phyloP scores from a whole-genome alignment of 2,329 filamentous ascomycete species.

The Arthrinium phaeospermum region DNA sequence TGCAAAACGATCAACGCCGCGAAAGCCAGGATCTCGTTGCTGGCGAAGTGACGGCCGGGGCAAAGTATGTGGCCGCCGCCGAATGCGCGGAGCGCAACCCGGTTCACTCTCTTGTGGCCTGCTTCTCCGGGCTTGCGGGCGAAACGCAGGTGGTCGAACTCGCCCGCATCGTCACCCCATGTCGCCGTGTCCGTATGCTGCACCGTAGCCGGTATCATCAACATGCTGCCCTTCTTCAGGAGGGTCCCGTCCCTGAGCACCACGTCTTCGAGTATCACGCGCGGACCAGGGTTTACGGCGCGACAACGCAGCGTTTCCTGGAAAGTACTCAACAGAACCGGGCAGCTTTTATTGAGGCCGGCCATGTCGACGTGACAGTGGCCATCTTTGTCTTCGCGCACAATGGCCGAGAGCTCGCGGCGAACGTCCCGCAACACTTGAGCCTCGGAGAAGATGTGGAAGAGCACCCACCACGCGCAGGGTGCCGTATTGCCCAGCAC shows the following conservation, averaged over 20 bases:
- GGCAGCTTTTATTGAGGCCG: conserved; percentile 28
- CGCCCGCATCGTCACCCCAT: conserved; percentile 27
- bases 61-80: conserved; percentile 42
- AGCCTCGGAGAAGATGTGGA: conserved; percentile 32
- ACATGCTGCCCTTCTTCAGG: conserved; percentile 29
- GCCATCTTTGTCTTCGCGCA: conserved; percentile 23
- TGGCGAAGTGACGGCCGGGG: conserved; percentile 40
- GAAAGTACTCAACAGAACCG: conserved; percentile 35
- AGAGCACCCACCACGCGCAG: conserved; percentile 33
- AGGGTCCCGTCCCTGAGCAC: conserved; percentile 26
- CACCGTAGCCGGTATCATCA: conserved; percentile 29
- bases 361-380: background rate
- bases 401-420: background rate
- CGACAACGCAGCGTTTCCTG: conserved; percentile 36
- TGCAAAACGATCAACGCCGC: conserved; percentile 30
- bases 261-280: conserved; percentile 34
- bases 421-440: conserved; percentile 32
- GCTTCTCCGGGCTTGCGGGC: background rate
- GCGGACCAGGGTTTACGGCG: conserved; percentile 28
- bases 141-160: background rate
- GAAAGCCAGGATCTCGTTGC: conserved; percentile 37
- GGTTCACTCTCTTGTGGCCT: background rate
- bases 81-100: conserved; percentile 26
- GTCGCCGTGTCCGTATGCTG: conserved; percentile 26
- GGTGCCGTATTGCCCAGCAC: conserved; percentile 33